Evolutionary conservation across 805 yeast genomes (phyloP).

Genomic region (Ogataea populi-albae): DNA sequence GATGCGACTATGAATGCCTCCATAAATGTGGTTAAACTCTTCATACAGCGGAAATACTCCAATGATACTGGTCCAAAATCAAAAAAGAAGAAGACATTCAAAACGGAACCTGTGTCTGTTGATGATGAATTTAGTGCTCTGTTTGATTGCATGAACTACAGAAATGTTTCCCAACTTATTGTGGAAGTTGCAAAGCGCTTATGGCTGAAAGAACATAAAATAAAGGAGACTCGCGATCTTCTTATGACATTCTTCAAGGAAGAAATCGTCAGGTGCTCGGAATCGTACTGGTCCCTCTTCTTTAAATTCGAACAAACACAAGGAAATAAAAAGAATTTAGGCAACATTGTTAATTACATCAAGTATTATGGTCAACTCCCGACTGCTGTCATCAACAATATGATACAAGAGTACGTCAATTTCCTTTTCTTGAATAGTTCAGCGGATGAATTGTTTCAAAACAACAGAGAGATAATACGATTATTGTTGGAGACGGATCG

Average conservation of each 20-base stretch:
- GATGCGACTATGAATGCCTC: conserved; percentile 11
- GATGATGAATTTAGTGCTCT: conserved; percentile 17
- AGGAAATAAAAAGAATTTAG: conserved; percentile 43
- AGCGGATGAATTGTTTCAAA: conserved; percentile 17
- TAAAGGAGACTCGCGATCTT: conserved; percentile 25
- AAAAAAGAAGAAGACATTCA: conserved; percentile 8
- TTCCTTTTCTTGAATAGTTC: conserved; percentile 33
- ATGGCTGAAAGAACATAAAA: conserved; percentile 24
- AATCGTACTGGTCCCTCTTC: conserved; percentile 54
- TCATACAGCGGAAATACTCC: conserved; percentile 11
- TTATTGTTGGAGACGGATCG: conserved; percentile 30
- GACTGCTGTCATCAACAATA: conserved; percentile 41
- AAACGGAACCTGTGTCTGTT: not conserved
- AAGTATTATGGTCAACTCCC: conserved; percentile 48
- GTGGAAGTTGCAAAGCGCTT: conserved; percentile 26
- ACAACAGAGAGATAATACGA: conserved; percentile 25
- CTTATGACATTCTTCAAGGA: conserved; percentile 28
- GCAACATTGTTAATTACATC: conserved; percentile 43
- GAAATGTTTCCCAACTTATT: conserved; percentile 27
- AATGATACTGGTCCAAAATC: conserved; percentile 1
- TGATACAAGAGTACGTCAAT: conserved; percentile 37
- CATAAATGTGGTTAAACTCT: conserved; percentile 13
- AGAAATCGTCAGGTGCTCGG: conserved; percentile 37
- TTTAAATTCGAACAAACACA: conserved; percentile 50
- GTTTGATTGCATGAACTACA: conserved; percentile 16